Conservation (phyloP, 2,329 filamentous ascomycete species). For the Chaetoscypha palmicola region DNA sequence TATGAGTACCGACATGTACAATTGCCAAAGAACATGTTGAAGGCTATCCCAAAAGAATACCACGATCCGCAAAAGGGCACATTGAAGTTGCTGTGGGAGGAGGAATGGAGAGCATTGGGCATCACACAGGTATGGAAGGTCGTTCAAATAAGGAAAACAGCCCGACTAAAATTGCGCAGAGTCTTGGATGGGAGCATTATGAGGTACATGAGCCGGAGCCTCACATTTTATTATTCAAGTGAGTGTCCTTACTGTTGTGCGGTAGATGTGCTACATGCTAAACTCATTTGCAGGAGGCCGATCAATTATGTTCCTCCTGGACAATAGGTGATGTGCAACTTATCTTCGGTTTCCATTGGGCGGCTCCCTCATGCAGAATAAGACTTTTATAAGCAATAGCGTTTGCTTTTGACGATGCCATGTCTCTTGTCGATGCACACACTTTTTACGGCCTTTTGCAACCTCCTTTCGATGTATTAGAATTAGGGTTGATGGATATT, state of each 20-base stretch:
- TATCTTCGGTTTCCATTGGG: conserved; percentile 21
- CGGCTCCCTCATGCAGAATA: conserved; percentile 22
- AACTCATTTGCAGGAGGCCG: conserved; percentile 26
- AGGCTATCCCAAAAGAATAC: conserved; percentile 91
- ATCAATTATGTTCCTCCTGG: conserved; percentile 21
- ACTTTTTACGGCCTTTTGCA: conserved; percentile 19
- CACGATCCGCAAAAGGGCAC: conserved; percentile 86
- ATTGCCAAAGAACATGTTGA: conserved; percentile 96
- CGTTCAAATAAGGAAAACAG: background rate
- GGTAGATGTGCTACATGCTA: conserved; percentile 8
- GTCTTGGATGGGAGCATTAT: conserved; percentile 98
- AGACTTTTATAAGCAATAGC: conserved; percentile 21
- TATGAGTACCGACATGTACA: conserved; percentile 98
- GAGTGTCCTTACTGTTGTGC: conserved; percentile 34
- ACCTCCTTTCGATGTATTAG: conserved; percentile 26
- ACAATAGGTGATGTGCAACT: conserved; percentile 20
- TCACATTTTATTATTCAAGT: conserved; percentile 99
- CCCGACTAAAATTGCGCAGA: conserved; percentile 47
- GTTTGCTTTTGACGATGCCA: conserved; percentile 30
- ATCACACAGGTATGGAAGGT: conserved; percentile 78
- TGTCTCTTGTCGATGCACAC: conserved; percentile 28
- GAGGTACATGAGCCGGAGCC: conserved; percentile 98
- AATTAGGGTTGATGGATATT: conserved; percentile 28
- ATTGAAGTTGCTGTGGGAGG: conserved; percentile 93
- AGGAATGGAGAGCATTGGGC: conserved; percentile 93